Evolutionary conservation across 805 yeast genomes (phyloP).

Genomic region (Candida khao-thaluensis): DNA sequence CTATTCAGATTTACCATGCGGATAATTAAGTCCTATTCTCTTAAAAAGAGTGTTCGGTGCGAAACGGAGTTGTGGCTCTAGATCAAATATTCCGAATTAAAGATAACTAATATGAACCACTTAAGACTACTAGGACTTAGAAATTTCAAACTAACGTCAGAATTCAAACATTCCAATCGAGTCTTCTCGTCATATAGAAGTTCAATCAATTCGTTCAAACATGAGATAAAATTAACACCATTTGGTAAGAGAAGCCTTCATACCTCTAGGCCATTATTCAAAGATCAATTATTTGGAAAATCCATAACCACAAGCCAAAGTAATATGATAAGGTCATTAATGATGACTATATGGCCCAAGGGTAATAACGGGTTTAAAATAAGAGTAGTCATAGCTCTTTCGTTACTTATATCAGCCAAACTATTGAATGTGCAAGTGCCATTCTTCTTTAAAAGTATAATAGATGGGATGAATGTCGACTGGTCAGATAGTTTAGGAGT

Average conservation of each 20-base stretch:
- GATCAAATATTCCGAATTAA: no score
- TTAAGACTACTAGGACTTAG: slow-evolving; percentile 2
- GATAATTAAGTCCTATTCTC: no score
- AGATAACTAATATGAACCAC: slow-evolving; percentile 5
- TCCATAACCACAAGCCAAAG: slow-evolving; percentile 42
- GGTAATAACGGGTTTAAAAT: slow-evolving; percentile 61
- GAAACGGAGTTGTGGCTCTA: no score
- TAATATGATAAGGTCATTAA: slow-evolving; percentile 60
- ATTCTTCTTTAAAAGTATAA: slow-evolving; percentile 79
- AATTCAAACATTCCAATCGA: background rate
- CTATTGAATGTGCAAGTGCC: slow-evolving; percentile 94
- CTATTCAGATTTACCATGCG: no score
- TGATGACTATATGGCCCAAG: slow-evolving; percentile 80
- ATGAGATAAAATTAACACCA: no score
- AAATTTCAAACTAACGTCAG: background rate
- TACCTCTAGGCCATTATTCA: background rate
- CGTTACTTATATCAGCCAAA: slow-evolving; percentile 76
- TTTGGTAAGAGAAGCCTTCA: slow-evolving; percentile 7
- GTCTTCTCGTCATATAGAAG: background rate
- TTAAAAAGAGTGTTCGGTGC: no score
- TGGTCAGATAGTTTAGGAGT: slow-evolving; percentile 67
- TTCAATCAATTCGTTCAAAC: no score
- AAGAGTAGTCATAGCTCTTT: slow-evolving; percentile 74
- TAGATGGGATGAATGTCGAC: slow-evolving; percentile 91
- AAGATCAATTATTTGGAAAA: slow-evolving; percentile 24